A percentile compares a stretch with the other conserved stretches of the same genome.
Evolutionary conservation across 768 basidiomycete genomes (phyloP).

Genomic region (Boletellus emodensis): DNA sequence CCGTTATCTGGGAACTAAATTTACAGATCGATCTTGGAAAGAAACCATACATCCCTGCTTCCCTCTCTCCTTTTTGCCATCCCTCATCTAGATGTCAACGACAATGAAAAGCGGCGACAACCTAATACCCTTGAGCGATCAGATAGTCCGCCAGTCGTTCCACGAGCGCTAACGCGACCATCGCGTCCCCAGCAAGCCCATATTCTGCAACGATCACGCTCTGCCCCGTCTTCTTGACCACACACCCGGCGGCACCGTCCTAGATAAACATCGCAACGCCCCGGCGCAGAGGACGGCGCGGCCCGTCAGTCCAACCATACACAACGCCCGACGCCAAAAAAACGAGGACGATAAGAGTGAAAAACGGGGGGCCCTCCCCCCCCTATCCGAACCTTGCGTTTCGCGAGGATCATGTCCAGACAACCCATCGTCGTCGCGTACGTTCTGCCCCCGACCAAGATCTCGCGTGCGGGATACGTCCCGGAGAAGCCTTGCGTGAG

Average conservation of each 20-base stretch:
- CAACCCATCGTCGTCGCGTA: constrained; percentile 28
- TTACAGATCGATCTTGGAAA: not conserved
- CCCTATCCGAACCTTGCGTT: constrained; percentile 13
- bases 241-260: constrained; percentile 11
- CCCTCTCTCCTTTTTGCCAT: too few species aligned
- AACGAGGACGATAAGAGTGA: too few species aligned
- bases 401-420: constrained; percentile 24
- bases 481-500: constrained; percentile 17
- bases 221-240: constrained; percentile 25
- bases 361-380: not conserved
- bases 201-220: constrained; percentile 27
- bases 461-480: constrained; percentile 19
- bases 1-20: not conserved
- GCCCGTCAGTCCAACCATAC: not conserved
- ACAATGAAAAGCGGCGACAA: not conserved
- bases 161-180: constrained; percentile 14
- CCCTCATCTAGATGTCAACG: not conserved
- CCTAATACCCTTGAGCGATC: constrained; percentile 20
- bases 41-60: not conserved
- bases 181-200: constrained; percentile 3
- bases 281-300: not conserved
- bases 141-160: constrained; percentile 22
- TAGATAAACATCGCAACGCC: not conserved
- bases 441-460: constrained; percentile 17
- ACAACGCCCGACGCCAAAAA: too few species aligned